Evolutionary conservation across 2,329 filamentous ascomycete species (phyloP).

Genomic region (Fusarium torreyae): DNA sequence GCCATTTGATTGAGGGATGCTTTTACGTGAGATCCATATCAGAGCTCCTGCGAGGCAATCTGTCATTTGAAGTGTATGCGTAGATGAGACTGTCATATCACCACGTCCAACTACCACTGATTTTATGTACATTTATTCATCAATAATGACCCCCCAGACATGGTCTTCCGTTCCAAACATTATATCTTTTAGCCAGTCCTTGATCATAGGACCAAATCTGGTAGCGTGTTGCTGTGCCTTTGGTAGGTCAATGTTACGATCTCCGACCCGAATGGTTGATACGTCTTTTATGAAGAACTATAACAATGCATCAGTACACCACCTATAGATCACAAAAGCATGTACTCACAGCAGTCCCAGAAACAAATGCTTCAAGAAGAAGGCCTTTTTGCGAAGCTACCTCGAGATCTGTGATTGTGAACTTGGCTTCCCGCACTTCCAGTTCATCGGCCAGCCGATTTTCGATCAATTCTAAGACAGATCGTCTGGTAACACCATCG

Average conservation of each 20-base stretch:
- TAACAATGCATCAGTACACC: rapidly evolving
- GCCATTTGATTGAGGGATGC: no score
- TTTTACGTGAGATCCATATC: no score
- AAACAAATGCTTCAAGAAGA: background rate
- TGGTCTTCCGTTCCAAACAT: background rate
- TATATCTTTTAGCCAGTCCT: background rate
- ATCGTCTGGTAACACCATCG: background rate
- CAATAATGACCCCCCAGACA: background rate
- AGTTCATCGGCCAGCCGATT: rapidly evolving
- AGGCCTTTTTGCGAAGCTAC: background rate
- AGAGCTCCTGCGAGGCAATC: no score
- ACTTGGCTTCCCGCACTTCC: background rate
- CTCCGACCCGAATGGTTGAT: background rate
- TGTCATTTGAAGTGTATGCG: no score
- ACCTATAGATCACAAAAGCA: rapidly evolving
- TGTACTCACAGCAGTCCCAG: background rate
- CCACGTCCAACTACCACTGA: no score
- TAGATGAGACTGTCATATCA: no score
- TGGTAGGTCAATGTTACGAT: background rate
- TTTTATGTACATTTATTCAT: background rate
- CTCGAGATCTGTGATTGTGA: rapidly evolving
- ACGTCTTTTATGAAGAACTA: background rate
- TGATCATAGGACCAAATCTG: background rate
- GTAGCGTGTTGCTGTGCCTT: background rate
- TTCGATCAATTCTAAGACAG: background rate